Evolutionary conservation across 2,329 filamentous ascomycete genomes (phyloP), one percentile per base, ranked within the genome.

Genomic region (Cercospora sojina): DNA sequence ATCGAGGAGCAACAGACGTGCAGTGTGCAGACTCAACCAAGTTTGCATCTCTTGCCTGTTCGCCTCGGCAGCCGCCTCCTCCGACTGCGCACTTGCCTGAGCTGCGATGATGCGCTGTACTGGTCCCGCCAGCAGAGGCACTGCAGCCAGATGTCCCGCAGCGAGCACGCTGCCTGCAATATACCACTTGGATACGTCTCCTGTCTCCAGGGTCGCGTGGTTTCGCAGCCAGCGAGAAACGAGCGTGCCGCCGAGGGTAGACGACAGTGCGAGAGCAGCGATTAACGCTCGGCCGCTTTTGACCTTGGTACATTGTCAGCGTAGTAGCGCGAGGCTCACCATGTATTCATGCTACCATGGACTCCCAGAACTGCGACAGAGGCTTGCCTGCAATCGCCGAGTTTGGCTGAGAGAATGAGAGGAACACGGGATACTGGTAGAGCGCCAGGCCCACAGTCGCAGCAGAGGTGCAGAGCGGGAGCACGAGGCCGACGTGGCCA

Each of bases 371-470:
- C 53, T 61, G 64, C 20, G 72, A 74, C 29, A 75, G 62, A 23
- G 74, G 69, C 49, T 68, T 71, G 23, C 73, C 73, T 20, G 72
- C 66, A 35, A 74, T 67, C 16, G 69, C 56, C 35, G 66, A 57
- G 23, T 64, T 59, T 25, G 67, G 64, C 32, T 55, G 60, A 3
- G 75, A 65, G 64, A 75, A 74, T 16, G 70, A 62, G 32, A 69
- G 27, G 66, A 75, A 73, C n/a, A 75, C 60, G 20, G 74, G 72
- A 55, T 71, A 74, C 59, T 75, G 73, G 64, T 73, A 73, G 12
- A 74, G 65, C 16, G 74, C 70, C 3, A 75, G 69, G 20, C 73
- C 74, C 62, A 76, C 65, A n/a, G 73, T 74, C 12, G 74, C 74
- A 35, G 72, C 72, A 29, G 71, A 72, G 6, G 73, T 74, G 66